Percentiles rank a stretch among this genome's conserved stretches.
Evolutionary conservation across 2,329 filamentous ascomycete genomes (phyloP).

Genomic region (Aspergillus pseudonomiae): DNA sequence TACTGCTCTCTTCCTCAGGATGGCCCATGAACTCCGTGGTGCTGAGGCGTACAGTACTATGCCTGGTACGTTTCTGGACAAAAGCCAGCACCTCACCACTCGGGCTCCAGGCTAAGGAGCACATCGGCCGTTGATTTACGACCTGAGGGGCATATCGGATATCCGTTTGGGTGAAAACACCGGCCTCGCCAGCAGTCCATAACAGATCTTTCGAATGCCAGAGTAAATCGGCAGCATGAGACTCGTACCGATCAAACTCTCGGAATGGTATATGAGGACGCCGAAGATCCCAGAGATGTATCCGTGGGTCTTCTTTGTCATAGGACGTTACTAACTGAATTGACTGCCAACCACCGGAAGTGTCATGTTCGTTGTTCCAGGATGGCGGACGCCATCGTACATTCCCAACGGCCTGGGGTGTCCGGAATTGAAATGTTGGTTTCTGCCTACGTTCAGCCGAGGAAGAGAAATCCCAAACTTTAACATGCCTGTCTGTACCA

Average conservation of each 20-base stretch:
- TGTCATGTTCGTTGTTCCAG: conserved; percentile 56
- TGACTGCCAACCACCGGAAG: conserved; percentile 59
- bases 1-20: conserved; percentile 46
- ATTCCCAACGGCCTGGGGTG: conserved; percentile 64
- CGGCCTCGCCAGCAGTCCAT: conserved; percentile 66
- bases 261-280: conserved; percentile 64
- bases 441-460: conserved; percentile 61
- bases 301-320: conserved; percentile 61
- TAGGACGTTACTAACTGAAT: conserved; percentile 66
- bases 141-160: conserved; percentile 62
- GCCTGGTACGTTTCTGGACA: conserved; percentile 53
- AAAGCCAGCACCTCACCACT: conserved; percentile 60
- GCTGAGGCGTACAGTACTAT: conserved; percentile 45
- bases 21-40: conserved; percentile 44
- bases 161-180: conserved; percentile 65
- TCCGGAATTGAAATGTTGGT: conserved; percentile 59
- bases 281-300: conserved; percentile 68
- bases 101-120: conserved; percentile 60
- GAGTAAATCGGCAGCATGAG: conserved; percentile 61
- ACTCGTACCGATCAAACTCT: conserved; percentile 60
- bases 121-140: conserved; percentile 60
- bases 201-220: conserved; percentile 67
- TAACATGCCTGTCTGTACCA: conserved; percentile 64
- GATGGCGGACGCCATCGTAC: conserved; percentile 65
- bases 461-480: conserved; percentile 65